Evolutionary conservation across 306 rosid genomes (phyloP), one percentile per base, ranked within the genome.

Genomic region (Lotus japonicus): DNA sequence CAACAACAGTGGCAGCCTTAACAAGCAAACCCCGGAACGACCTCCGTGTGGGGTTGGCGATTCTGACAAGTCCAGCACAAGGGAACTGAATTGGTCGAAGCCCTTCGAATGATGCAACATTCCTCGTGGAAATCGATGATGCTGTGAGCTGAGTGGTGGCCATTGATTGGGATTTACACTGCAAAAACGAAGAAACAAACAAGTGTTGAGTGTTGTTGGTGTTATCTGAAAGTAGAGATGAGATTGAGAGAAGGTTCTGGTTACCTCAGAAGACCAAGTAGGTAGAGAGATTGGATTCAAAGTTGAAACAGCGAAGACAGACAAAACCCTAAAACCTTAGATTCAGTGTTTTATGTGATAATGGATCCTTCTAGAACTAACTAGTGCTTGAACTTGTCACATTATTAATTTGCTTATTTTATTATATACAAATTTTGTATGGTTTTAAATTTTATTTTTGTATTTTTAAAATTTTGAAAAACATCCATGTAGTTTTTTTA

Each of bases 1-100:
- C 81, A 46, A 92, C 90, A 10, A 79, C 87, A 33, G 97, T 89
- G 21, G 97, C 88, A 2, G 97, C 97, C 82, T 88, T 83, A 61
- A 88, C 96, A 53, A 81, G 72, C 39, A 92, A 46, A 26, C 82
- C 84, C 16, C 79, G 63, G 61, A 80, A 84, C 23, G 92, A 71
- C 73, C 87, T 76, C 35, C 73, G 83, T 17, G 75, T 4, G 48
- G 77, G 70, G 58, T 59, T 76, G 7, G 36, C 80, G 6, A 75
- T 48, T 68, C 68, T 78, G 4, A 82, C 79, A 18, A 60, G 53
- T 6, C 80, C 68, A 0, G 4, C 31, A 26, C 31, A 76, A 42
- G 89, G 64, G 59, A 83, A 77, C 43, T 73, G 84, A 58, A 68
- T 73, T 1, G 81, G 86, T 41, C 88, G 85, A 62, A 92, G 84